Base-by-base conservation (phyloP, 2,329 filamentous ascomycete genomes). In the Cladosporium sphaerospermum region DNA sequence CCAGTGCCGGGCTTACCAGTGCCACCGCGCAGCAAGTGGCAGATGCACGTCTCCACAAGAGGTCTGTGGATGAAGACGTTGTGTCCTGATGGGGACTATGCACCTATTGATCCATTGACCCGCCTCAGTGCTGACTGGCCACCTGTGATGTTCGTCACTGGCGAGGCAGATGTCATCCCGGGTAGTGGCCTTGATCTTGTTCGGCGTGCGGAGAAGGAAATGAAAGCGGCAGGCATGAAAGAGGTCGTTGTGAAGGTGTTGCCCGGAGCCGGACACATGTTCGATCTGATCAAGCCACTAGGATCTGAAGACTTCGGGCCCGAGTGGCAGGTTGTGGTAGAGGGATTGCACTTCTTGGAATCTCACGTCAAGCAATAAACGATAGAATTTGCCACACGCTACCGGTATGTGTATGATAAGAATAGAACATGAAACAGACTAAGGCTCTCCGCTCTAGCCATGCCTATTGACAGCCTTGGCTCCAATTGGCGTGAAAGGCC, bases 91-190 rank as follows among this genome's bases (percentile, higher is more conserved):
- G 57, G 56, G 13, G 51, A 59, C 16, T 58, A 53, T 36, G 31
- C 33, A 11, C 39, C 50, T 3, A 37, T 62, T n/a, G 59, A 62
- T 50, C 57, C 59, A 10, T 18, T 62, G 42, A 56, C 60, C 19
- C 54, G 52, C 6, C 14, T 56, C 19, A 54, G 46, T n/a, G 32
- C 46, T 9, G 19, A 56, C n/a, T 59, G 57, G 59, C 53, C 56
- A 2, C 55, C 59, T 2, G 50, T 55, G 5, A 59, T 60, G 56
- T 43, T 62, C 14, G 55, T 61, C 14, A 55, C 58, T 28, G 59
- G 59, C 23, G 57, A 58, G 16, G 19, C 31, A 2, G 60, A 62
- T 33, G 45, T 32, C 14, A 54, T 57, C 18, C 59, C 59, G 9
- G 59, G 59, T 4, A 57, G 54, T 41, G 50, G 43, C 11, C 45